Percentiles rank a stretch among this genome's conserved stretches.
Conservation (phyloP, 1,284 basidiomycete species). For the Rhodotorula mucilaginosa region DNA sequence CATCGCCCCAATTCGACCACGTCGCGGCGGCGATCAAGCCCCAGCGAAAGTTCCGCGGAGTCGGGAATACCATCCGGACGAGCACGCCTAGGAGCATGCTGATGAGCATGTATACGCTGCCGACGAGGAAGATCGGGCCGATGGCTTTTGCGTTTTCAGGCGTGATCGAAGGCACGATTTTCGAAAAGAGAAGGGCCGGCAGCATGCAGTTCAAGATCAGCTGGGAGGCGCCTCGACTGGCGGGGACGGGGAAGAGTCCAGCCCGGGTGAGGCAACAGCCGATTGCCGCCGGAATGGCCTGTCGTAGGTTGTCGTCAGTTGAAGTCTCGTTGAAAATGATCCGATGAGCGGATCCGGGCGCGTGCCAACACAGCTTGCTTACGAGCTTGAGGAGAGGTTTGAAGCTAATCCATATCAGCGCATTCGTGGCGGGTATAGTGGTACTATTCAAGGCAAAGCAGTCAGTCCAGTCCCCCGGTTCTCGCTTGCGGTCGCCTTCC, state of each 20-base stretch:
- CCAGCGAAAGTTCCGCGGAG: slow-evolving; percentile 70
- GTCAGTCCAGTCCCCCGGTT: too few relatives aligned
- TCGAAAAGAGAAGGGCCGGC: slow-evolving; percentile 71
- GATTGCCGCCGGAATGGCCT: slow-evolving; percentile 8
- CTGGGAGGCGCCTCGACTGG: slow-evolving; percentile 9
- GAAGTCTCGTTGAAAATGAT: not conserved
- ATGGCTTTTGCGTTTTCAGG: slow-evolving; percentile 57
- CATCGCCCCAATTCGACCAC: slow-evolving; percentile 54
- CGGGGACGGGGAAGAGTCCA: slow-evolving; percentile 19
- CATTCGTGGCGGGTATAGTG: slow-evolving; percentile 8
- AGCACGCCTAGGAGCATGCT: slow-evolving; percentile 57
- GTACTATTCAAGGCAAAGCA: not conserved
- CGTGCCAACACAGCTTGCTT: not conserved
- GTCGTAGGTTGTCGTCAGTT: not conserved
- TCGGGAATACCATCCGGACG: slow-evolving; percentile 58
- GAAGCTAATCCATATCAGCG: slow-evolving; percentile 29
- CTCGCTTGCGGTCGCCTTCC: too few relatives aligned
- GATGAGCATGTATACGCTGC: slow-evolving; percentile 46
- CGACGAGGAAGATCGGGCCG: slow-evolving; percentile 32
- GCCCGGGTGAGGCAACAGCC: slow-evolving; percentile 20
- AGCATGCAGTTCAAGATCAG: slow-evolving; percentile 59
- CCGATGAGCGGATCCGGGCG: too few relatives aligned
- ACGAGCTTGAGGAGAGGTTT: slow-evolving; percentile 24
- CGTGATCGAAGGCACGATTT: slow-evolving; percentile 70
- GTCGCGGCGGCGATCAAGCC: slow-evolving; percentile 66